Base-by-base conservation (phyloP, 2,329 filamentous ascomycete genomes). In the Botrytis medusae region DNA sequence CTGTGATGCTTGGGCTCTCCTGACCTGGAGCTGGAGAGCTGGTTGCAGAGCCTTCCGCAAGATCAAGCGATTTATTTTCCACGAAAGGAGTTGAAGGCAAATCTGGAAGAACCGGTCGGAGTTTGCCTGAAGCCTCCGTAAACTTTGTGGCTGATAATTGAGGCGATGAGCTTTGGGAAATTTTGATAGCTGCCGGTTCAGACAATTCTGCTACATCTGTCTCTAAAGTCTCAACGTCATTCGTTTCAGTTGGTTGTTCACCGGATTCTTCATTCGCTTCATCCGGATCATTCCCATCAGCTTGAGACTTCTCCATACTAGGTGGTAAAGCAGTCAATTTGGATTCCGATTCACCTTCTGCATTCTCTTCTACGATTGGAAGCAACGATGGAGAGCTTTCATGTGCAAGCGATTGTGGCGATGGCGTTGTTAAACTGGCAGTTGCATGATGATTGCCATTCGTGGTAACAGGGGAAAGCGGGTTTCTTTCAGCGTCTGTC, bases 361-460 rank as follows among this genome's bases (percentile, higher is more conserved):
- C 74, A 61, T 78, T 72, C 34, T 78, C 78, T 74, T 80, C 78
- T 2, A 70, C 61, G 34, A 79, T 78, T 12, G 78, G 75, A 48
- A 74, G 72, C 32, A 80, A 76, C 61, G 76, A 77, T 60, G 77
- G 76, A 34, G 77, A 78, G 22, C 42, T 68, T 64, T 77, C 74
- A 42, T 74, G 68, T 48, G 73, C 73, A 44, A 74, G 62, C 18
- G 75, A 25, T 51, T 62, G 67, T 25, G 74, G 74, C 2, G 77
- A 78, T 7, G 74, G 71, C 4, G 59, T 46, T 29, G 67, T 40
- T 25, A 74, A 25, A 8, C 74, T 71, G 42, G 62, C 20, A 40
- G 32, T 51, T 34, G 40, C 20, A 51, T 73, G 62, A 25, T 70
- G 57, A 44, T 74, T 74, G n/a, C 72, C 46, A 46, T 64, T 74